A percentile compares a stretch with the other conserved stretches of the same genome.
Evolutionary conservation across 2,329 filamentous ascomycete species (phyloP).

Genomic region (Cladosporium sp.): DNA sequence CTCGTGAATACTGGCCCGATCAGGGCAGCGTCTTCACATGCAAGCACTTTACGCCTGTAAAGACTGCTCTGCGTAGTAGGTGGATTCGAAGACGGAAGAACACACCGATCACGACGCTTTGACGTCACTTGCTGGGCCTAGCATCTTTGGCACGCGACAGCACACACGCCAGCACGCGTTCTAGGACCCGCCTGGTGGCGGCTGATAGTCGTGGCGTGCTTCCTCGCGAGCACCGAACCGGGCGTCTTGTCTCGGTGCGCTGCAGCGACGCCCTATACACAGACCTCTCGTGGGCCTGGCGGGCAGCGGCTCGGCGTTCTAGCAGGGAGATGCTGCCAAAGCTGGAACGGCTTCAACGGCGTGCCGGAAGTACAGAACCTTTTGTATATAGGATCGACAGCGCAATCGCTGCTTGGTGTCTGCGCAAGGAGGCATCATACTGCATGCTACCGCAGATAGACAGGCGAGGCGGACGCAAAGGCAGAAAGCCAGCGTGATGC

Average conservation of each 20-base stretch:
- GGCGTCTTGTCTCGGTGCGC: slow-evolving; percentile 9
- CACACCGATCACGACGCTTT: background rate
- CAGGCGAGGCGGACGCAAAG: slow-evolving; percentile 6
- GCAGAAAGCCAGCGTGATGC: slow-evolving; percentile 8
- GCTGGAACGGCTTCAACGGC: slow-evolving; percentile 10
- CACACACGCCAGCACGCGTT: slow-evolving; percentile 10
- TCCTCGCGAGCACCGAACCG: background rate
- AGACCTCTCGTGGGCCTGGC: slow-evolving; percentile 10
- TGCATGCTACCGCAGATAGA: slow-evolving; percentile 5
- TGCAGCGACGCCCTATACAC: slow-evolving; percentile 6
- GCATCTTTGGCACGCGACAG: slow-evolving; percentile 7
- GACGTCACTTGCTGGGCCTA: slow-evolving; percentile 5
- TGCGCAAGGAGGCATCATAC: slow-evolving; percentile 11
- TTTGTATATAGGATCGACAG: slow-evolving; percentile 7
- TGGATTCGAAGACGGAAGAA: slow-evolving; percentile 1
- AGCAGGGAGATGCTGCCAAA: slow-evolving; percentile 1
- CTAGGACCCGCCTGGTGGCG: slow-evolving; percentile 1
- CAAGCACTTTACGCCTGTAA: slow-evolving; percentile 19
- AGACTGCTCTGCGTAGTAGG: slow-evolving; percentile 5
- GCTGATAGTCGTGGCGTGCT: slow-evolving; percentile 9
- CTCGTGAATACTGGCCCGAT: background rate
- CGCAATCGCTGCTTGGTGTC: slow-evolving; percentile 6
- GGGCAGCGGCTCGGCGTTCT: slow-evolving; percentile 3
- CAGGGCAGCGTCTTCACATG: slow-evolving; percentile 19
- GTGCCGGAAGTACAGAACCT: background rate